Conservation (phyloP, 2,329 filamentous ascomycete genomes). For the Colletotrichum sp. region DNA sequence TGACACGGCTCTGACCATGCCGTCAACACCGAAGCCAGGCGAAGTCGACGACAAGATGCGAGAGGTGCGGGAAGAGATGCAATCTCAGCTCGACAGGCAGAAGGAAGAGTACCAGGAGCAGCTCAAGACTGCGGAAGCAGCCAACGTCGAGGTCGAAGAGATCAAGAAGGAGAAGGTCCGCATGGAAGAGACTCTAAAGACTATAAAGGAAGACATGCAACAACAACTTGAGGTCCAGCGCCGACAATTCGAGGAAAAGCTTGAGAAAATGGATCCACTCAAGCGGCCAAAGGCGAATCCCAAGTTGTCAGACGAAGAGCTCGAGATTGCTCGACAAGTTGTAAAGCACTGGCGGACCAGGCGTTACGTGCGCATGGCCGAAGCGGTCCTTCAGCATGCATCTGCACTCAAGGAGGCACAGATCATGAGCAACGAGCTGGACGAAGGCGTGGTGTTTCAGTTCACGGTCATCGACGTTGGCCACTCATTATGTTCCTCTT, state of each 20-base stretch:
- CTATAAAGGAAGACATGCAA: slow-evolving; percentile 88
- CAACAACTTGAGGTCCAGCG: slow-evolving; percentile 83
- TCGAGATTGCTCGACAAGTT: slow-evolving; percentile 69
- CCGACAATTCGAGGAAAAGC: slow-evolving; percentile 81
- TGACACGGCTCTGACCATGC: slow-evolving; percentile 92
- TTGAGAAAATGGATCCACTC: slow-evolving; percentile 74
- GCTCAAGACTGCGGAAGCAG: slow-evolving; percentile 74
- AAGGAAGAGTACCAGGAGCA: slow-evolving; percentile 83
- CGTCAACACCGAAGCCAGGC: slow-evolving; percentile 82
- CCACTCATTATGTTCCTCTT: slow-evolving; percentile 88
- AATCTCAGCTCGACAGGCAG: slow-evolving; percentile 79
- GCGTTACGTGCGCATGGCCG: slow-evolving; percentile 92
- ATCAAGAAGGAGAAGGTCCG: slow-evolving; percentile 80
- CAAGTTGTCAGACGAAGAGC: slow-evolving; percentile 73
- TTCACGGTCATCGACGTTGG: slow-evolving; percentile 91
- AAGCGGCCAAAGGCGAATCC: slow-evolving; percentile 65
- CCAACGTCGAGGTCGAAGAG: slow-evolving; percentile 80
- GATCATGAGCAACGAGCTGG: slow-evolving; percentile 96
- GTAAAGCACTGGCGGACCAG: slow-evolving; percentile 80
- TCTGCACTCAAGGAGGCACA: slow-evolving; percentile 92
- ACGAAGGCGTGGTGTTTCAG: slow-evolving; percentile 91
- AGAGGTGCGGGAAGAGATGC: slow-evolving; percentile 81
- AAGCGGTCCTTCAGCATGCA: slow-evolving; percentile 87
- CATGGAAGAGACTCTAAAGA: slow-evolving; percentile 82
- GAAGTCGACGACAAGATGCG: slow-evolving; percentile 78